These are phyloP conservation scores for Centrapalus pauciflorus DNA, from an alignment of 129 eudicot species.

Conservation along the genomic window DNA sequence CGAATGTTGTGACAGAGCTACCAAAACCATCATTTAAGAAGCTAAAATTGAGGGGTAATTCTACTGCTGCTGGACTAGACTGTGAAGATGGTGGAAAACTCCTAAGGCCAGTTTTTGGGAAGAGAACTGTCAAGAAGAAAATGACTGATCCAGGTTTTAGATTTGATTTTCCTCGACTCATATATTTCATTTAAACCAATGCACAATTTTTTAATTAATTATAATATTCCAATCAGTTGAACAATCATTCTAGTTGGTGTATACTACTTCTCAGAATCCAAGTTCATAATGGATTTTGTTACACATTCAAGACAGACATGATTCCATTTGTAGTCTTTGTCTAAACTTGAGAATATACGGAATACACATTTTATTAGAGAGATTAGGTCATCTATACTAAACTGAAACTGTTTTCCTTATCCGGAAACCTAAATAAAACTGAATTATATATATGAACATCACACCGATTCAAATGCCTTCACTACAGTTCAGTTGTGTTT, in stretches of 20 bases:
- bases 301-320: neutral
- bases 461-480: neutral
- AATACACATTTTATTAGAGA: no score
- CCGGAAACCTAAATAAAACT: no score
- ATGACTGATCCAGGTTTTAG: conserved; percentile 20
- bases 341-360: no score
- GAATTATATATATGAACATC: neutral
- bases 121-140: conserved; percentile 35
- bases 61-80: conserved; percentile 14
- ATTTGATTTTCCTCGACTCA: neutral
- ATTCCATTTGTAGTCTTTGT: no score
- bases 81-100: conserved; percentile 11
- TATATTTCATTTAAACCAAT: neutral
- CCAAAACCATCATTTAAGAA: conserved; percentile 56
- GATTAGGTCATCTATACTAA: no score
- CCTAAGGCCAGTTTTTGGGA: conserved; percentile 31
- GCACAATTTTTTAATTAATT: neutral
- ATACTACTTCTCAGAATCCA: neutral
- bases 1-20: conserved; percentile 59
- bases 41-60: conserved; percentile 38
- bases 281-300: neutral
- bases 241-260: neutral
- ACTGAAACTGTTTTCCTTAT: no score
- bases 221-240: neutral
- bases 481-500: neutral